A percentile compares a stretch with the other conserved stretches of the same genome.
Evolutionary conservation across 148 eudicot genomes (phyloP).

Genomic region (Nepenthes gracilis): DNA sequence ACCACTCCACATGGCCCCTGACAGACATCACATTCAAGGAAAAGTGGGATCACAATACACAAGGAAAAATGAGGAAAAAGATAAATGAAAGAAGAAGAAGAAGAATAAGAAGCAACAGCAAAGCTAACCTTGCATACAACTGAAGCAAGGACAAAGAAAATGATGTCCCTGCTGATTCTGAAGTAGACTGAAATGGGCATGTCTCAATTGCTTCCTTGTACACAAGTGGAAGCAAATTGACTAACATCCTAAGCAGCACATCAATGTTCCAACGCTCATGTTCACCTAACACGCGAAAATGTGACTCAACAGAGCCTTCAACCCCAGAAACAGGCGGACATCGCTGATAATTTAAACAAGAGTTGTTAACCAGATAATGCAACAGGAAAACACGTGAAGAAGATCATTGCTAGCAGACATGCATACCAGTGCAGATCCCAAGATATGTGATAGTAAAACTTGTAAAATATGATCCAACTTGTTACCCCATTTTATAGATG

Average conservation of each 20-base stretch:
- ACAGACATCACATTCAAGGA: conserved; percentile 3
- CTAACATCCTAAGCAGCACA: conserved; percentile 68
- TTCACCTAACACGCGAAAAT: conserved; percentile 83
- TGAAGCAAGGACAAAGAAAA: conserved; percentile 62
- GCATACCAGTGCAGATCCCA: conserved; percentile 69
- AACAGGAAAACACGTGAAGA: conserved; percentile 1
- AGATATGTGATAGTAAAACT: conserved; percentile 53
- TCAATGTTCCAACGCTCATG: conserved; percentile 96
- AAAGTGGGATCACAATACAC: conserved; percentile 9
- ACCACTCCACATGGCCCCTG: conserved; percentile 91
- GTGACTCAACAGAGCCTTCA: conserved; percentile 87
- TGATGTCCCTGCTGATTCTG: conserved; percentile 36
- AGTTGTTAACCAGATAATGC: conserved; percentile 9
- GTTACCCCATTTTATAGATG: conserved; percentile 79
- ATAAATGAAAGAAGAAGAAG: not conserved
- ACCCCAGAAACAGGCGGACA: conserved; percentile 98
- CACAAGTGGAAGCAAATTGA: conserved; percentile 63
- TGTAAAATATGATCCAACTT: conserved; percentile 63
- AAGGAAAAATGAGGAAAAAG: conserved; percentile 4
- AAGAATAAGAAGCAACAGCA: not conserved
- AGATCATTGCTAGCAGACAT: conserved; percentile 4
- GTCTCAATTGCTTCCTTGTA: conserved; percentile 69
- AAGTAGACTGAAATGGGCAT: conserved; percentile 58
- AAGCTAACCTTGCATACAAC: conserved; percentile 54
- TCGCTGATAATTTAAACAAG: conserved; percentile 37